These are phyloP conservation scores for Phytophthora sp. DNA, from an alignment of 352 stramenopile species.

Conservation along the genomic window DNA sequence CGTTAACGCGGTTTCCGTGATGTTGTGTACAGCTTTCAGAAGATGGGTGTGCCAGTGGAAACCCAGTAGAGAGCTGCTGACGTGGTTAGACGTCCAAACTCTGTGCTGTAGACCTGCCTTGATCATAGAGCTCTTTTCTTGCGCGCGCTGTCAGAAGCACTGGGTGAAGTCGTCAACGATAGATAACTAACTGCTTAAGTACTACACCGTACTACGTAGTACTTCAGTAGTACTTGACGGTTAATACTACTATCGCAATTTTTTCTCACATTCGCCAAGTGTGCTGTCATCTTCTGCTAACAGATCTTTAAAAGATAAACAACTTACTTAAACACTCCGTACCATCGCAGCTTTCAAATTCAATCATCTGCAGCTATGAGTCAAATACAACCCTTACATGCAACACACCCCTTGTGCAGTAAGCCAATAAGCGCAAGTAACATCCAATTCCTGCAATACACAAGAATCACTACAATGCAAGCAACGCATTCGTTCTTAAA, in stretches of 20 bases:
- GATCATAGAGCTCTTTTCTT: constrained; percentile 5
- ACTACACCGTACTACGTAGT: too few relatives aligned
- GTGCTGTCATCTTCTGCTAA: too few relatives aligned
- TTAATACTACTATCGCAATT: constrained; percentile 19
- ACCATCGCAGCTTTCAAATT: not conserved
- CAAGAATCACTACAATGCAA: constrained; percentile 22
- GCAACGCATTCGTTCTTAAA: constrained; percentile 22
- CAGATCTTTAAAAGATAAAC: too few relatives aligned
- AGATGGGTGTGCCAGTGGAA: constrained; percentile 70
- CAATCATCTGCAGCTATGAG: not conserved
- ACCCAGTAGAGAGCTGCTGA: constrained; percentile 35
- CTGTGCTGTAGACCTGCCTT: constrained; percentile 20
- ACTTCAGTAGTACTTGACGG: too few relatives aligned
- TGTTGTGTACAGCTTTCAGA: constrained; percentile 62
- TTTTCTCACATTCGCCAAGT: constrained; percentile 20
- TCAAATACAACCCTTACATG: not conserved
- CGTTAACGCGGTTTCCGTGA: not conserved
- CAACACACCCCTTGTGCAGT: not conserved
- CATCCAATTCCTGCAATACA: constrained; percentile 9
- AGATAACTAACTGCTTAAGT: too few relatives aligned
- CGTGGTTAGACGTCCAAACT: not conserved
- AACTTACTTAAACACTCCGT: too few relatives aligned
- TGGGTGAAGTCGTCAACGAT: not conserved
- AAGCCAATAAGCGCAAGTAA: too few relatives aligned
- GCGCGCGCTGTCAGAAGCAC: constrained; percentile 12